These are phyloP conservation scores for Hypsizygus ulmarius DNA, from an alignment of 1,284 basidiomycete genomes.

Conservation along the genomic window DNA sequence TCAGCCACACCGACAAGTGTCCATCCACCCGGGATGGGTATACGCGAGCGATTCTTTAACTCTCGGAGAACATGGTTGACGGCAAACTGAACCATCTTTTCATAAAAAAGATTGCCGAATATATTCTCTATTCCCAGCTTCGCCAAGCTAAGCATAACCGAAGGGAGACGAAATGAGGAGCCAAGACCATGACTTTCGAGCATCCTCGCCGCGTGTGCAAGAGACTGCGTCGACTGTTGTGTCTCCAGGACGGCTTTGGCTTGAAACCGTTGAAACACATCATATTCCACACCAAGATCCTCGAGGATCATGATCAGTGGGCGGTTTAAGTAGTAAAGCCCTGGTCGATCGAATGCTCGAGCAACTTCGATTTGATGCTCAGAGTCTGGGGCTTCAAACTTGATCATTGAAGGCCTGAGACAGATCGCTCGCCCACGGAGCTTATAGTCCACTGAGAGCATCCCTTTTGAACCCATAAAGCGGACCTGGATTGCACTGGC, in stretches of 20 bases:
- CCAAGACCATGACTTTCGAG: constrained; percentile 46
- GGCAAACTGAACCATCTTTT: constrained; percentile 49
- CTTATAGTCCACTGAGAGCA: constrained; percentile 55
- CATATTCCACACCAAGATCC: constrained; percentile 48
- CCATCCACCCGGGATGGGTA: constrained; percentile 59
- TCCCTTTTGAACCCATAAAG: constrained; percentile 60
- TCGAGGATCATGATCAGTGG: constrained; percentile 72
- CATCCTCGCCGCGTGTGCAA: constrained; percentile 45
- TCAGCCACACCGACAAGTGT: constrained; percentile 71
- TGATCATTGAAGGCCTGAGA: constrained; percentile 60
- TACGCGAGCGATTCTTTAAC: constrained; percentile 66
- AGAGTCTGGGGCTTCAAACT: constrained; percentile 52
- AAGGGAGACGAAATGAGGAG: constrained; percentile 37
- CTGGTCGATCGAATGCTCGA: constrained; percentile 57
- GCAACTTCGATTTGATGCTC: constrained; percentile 63
- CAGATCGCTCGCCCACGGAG: constrained; percentile 45
- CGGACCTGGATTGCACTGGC: constrained; percentile 59
- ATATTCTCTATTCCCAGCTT: constrained; percentile 34
- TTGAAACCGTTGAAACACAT: constrained; percentile 56
- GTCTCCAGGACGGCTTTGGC: constrained; percentile 49
- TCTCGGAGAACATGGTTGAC: constrained; percentile 62
- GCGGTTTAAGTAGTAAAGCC: constrained; percentile 59
- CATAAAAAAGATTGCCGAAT: constrained; percentile 46
- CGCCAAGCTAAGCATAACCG: constrained; percentile 35
- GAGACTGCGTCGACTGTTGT: constrained; percentile 38